phyloP scores from a whole-genome alignment of 2,329 filamentous ascomycete genomes.

The Decorospora gaudefroyi region DNA sequence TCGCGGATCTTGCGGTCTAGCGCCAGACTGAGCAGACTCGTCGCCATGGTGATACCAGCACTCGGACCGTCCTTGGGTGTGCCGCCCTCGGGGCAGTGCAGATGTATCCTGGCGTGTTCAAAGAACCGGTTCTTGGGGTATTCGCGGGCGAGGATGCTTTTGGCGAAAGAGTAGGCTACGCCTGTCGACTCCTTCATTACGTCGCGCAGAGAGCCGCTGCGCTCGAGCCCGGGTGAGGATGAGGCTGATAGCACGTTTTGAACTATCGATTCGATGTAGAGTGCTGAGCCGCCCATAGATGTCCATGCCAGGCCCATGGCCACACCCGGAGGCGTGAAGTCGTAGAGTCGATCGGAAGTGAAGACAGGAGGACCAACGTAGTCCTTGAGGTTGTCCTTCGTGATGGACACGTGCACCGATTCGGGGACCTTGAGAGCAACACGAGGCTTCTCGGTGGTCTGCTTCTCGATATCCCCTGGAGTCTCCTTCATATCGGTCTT shows the following conservation, averaged over 20 bases:
- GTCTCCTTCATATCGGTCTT: conserved; percentile 65
- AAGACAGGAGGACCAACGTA: conserved; percentile 96
- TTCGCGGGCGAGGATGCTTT: conserved; percentile 79
- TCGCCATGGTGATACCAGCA: conserved; percentile 98
- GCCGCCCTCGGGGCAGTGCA: conserved; percentile 95
- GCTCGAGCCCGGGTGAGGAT: conserved; percentile 79
- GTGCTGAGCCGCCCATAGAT: conserved; percentile 90
- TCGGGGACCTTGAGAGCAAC: conserved; percentile 83
- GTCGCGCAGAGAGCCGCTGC: conserved; percentile 90
- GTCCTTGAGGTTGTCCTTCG: conserved; percentile 89
- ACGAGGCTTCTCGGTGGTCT: conserved; percentile 69
- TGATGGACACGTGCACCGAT: conserved; percentile 81
- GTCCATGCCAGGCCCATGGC: conserved; percentile 99
- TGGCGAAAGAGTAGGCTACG: conserved; percentile 95
- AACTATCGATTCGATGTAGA: conserved; percentile 96
- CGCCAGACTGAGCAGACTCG: conserved; percentile 82
- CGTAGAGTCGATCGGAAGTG: conserved; percentile 93
- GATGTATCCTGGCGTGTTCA: conserved; percentile 89
- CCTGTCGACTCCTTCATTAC: conserved; percentile 98
- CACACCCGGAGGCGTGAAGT: conserved; percentile 88
- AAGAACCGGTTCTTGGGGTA: conserved; percentile 95
- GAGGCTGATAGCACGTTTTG: conserved; percentile 76
- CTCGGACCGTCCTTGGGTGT: conserved; percentile 82
- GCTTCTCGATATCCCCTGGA: conserved; percentile 59
- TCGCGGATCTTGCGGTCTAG: conserved; percentile 78